These are phyloP conservation scores for Amanita inopinata DNA, from an alignment of 768 basidiomycete species.

Conservation along the genomic window DNA sequence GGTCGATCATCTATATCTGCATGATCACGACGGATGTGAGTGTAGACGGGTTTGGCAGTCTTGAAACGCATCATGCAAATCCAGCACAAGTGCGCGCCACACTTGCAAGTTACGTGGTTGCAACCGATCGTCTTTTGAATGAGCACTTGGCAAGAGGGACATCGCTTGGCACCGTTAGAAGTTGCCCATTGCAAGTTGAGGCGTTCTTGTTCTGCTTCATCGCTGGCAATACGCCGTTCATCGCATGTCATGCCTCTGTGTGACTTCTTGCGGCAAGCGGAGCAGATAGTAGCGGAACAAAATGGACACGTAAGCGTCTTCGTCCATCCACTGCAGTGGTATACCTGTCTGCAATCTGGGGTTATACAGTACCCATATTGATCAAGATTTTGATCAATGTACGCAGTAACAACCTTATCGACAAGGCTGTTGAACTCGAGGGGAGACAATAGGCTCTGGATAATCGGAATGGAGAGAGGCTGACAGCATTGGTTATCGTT, in stretches of 20 bases:
- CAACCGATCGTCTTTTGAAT: conserved; percentile 45
- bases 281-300: conserved; percentile 39
- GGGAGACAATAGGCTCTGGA: conserved; percentile 39
- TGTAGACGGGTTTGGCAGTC: conserved; percentile 15
- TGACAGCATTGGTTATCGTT: conserved; percentile 42
- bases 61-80: conserved; percentile 35
- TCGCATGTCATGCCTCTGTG: conserved; percentile 45
- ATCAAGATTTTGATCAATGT: conserved; percentile 44
- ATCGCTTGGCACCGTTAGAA: conserved; percentile 31
- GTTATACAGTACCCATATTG: conserved; percentile 63
- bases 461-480: conserved; percentile 43
- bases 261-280: conserved; percentile 35
- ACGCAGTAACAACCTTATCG: conserved; percentile 43
- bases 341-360: conserved; percentile 63
- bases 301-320: conserved; percentile 37
- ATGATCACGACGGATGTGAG: conserved; percentile 28
- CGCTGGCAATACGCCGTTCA: conserved; percentile 20
- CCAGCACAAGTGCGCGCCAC: conserved; percentile 50
- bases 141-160: conserved; percentile 34
- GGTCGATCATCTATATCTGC: conserved; percentile 21
- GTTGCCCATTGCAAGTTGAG: conserved; percentile 30
- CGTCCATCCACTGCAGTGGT: conserved; percentile 34
- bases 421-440: conserved; percentile 42
- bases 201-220: conserved; percentile 33
- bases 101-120: conserved; percentile 45